phyloP scores from a whole-genome alignment of 257 asterid species.

The Solanum piurae region DNA sequence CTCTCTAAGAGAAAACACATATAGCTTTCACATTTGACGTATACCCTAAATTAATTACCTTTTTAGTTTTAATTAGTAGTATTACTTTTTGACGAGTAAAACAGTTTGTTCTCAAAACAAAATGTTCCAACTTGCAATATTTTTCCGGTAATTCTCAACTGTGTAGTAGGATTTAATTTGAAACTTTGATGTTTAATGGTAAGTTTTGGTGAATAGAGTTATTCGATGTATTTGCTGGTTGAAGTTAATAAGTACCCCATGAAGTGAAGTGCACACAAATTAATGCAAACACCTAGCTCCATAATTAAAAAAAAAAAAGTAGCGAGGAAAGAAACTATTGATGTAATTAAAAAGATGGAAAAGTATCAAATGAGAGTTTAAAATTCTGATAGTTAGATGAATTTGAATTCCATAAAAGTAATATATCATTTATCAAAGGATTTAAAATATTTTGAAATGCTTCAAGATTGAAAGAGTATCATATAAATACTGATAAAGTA shows the following conservation, averaged over 20 bases:
- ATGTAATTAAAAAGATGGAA: background rate
- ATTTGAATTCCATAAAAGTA: background rate
- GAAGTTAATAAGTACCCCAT: background rate
- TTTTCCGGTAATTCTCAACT: background rate
- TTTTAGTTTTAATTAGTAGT: background rate
- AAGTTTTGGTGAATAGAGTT: background rate
- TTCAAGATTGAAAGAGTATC: background rate
- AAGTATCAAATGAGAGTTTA: background rate
- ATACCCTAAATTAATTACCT: background rate
- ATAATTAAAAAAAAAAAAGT: background rate
- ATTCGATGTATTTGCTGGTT: background rate
- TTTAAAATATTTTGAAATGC: background rate
- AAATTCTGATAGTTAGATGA: background rate
- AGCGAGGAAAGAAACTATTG: background rate
- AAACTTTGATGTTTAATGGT: background rate
- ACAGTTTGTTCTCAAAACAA: background rate
- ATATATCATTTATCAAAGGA: background rate
- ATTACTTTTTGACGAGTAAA: background rate
- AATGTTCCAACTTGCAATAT: background rate
- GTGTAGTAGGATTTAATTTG: background rate
- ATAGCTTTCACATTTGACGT: background rate
- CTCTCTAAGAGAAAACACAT: background rate
- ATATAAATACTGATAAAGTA: background rate
- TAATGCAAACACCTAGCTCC: fast-evolving
- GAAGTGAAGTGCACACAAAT: too few species aligned